Evolutionary conservation across 2,329 filamentous ascomycete species (phyloP), one percentile per base, ranked within the genome.

Genomic region (Fusarium paranaense): DNA sequence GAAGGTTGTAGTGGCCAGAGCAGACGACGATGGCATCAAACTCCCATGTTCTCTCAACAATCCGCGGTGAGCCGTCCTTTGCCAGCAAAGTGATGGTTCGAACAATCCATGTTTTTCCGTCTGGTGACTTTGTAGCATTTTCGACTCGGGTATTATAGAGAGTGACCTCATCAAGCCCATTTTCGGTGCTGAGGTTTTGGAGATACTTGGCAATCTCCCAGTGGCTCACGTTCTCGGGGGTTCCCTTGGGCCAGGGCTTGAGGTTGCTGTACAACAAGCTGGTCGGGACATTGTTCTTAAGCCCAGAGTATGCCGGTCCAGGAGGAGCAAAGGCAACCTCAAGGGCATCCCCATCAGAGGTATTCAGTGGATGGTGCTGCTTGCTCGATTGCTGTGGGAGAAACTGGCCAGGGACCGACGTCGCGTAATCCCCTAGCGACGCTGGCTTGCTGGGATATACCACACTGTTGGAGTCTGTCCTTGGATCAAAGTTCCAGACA

Each of bases 231-330:
- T 89, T 89, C 20, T 90, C 88, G 4, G 86, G 86, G 0, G 90
- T 93, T 2, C 88, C 89, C 7, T 85, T 80, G 0, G 90, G 89
- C 87, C 91, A 94, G 1, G 76, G 69, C 9, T 82, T 78, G 5
- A 88, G 78, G n/a, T 80, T 82, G 66, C 81, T 86, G 57, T 81
- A 78, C 82, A 88, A 82, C 25, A 87, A 74, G 18, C 79, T 85
- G 20, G 92, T 90, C 0, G 93, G 92, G 5, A 95, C 92, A 78
- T 96, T 96, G 45, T 93, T 94, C 78, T 92, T 92, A 10, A 95
- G 83, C 3, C 87, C 86, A 6, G 80, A 81, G 67, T 88, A 82
- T 87, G 89, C 84, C 86, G 94, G 83, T 2, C 80, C 80, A 0
- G 79, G 81, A 56, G 61, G 70, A 7, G 75, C 61, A 54, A 75